phyloP scores from a whole-genome alignment of 2,329 filamentous ascomycete genomes.

The Thyridium curvatum region DNA sequence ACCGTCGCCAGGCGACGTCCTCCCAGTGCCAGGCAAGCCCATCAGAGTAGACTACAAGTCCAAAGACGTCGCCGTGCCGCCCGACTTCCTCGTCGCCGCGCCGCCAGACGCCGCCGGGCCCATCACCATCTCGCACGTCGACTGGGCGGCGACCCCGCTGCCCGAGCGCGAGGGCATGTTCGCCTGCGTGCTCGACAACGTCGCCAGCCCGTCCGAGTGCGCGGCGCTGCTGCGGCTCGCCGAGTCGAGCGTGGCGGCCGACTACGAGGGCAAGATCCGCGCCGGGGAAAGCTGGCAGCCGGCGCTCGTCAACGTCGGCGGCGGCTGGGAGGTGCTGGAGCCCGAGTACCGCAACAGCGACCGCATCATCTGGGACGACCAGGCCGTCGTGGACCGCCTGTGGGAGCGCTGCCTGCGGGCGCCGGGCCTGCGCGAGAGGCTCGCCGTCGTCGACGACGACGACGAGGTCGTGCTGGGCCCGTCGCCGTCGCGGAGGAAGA shows the following conservation, averaged over 20 bases:
- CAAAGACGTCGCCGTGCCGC: constrained; percentile 30
- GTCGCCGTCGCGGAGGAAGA: constrained; percentile 15
- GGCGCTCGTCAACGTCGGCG: constrained; percentile 62
- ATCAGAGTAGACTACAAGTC: constrained; percentile 11
- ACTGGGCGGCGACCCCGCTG: constrained; percentile 45
- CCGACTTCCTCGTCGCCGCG: constrained; percentile 34
- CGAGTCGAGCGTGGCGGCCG: constrained; percentile 45
- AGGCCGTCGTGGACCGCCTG: constrained; percentile 54
- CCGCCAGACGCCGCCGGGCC: constrained; percentile 31
- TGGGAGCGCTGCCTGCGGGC: constrained; percentile 50
- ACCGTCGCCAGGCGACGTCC: constrained; percentile 6
- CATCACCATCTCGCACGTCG: constrained; percentile 40
- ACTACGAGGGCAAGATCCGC: constrained; percentile 17
- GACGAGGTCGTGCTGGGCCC: constrained; percentile 21
- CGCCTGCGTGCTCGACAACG: constrained; percentile 58
- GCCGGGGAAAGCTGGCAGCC: constrained; percentile 46
- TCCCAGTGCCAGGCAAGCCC: too few relatives aligned
- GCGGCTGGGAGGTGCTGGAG: constrained; percentile 50
- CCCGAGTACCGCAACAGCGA: constrained; percentile 61
- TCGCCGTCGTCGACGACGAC: constrained; percentile 26
- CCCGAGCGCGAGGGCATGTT: constrained; percentile 47
- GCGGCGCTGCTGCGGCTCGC: constrained; percentile 41
- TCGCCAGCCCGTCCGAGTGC: constrained; percentile 61
- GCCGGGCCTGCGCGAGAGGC: constrained; percentile 31
- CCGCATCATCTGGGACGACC: constrained; percentile 70